Evolutionary conservation across 306 rosid genomes (phyloP).

Genomic region (Herpetospermum pedunculosum): DNA sequence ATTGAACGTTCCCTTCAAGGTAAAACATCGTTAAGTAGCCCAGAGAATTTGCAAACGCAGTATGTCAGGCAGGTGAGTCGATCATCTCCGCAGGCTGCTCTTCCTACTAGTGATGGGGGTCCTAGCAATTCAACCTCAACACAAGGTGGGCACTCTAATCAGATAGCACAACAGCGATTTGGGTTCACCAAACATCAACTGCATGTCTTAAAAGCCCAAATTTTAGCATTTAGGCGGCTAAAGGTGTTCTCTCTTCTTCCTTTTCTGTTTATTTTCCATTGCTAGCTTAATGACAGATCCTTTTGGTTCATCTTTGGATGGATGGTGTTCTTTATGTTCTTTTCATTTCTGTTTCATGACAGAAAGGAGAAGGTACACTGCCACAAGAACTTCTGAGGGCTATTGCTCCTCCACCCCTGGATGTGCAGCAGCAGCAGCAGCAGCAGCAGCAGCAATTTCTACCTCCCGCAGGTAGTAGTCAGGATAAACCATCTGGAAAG

Average conservation of each 20-base stretch:
- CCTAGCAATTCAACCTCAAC: constrained; percentile 29
- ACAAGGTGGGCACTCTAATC: constrained; percentile 45
- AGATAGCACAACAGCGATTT: constrained; percentile 38
- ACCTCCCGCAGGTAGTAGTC: constrained; percentile 47
- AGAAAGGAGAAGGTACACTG: constrained; percentile 89
- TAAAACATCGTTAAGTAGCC: constrained; percentile 32
- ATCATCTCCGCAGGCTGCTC: constrained; percentile 49
- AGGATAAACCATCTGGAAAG: constrained; percentile 51
- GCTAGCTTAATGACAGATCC: background rate
- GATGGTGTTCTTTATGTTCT: constrained; percentile 17
- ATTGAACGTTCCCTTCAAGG: constrained; percentile 41
- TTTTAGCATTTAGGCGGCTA: constrained; percentile 87
- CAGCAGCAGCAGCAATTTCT: constrained; percentile 52
- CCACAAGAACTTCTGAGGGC: constrained; percentile 93
- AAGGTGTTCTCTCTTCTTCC: constrained; percentile 44
- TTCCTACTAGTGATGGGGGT: constrained; percentile 42
- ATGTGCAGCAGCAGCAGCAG: constrained; percentile 57
- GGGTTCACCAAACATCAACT: constrained; percentile 83
- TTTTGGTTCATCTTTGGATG: background rate
- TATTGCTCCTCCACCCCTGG: constrained; percentile 84
- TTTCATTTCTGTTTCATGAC: constrained; percentile 25
- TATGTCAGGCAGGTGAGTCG: constrained; percentile 44
- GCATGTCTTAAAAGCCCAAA: constrained; percentile 95
- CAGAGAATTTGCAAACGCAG: constrained; percentile 50
- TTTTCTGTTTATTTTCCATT: background rate